phyloP scores from a whole-genome alignment of 352 stramenopile species.

The Phytophthora pseudosyringae region DNA sequence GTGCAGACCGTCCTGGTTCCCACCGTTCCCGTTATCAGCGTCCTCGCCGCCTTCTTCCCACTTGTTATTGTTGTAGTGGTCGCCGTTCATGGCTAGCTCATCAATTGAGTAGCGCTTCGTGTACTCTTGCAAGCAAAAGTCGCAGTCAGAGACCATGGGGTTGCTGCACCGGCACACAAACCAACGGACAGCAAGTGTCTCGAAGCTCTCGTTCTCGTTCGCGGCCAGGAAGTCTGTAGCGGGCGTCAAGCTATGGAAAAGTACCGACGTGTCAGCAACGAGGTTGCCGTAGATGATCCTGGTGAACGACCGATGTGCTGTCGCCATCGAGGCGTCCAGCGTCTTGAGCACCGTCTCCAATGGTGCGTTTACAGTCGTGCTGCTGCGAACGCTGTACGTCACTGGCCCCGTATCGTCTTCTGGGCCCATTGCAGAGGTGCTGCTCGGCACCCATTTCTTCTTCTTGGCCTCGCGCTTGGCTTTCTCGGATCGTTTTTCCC shows the following conservation, averaged over 20 bases:
- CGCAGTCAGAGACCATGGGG: slow-evolving; percentile 70
- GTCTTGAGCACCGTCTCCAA: slow-evolving; percentile 64
- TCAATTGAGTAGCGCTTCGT: slow-evolving; percentile 64
- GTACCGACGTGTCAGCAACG: slow-evolving; percentile 73
- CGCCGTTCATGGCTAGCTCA: slow-evolving; percentile 40
- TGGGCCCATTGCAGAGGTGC: background rate
- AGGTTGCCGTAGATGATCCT: slow-evolving; percentile 80
- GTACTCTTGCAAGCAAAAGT: slow-evolving; percentile 80
- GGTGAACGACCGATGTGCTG: slow-evolving; percentile 71
- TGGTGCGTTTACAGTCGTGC: slow-evolving; percentile 56
- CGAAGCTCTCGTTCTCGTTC: slow-evolving; percentile 24
- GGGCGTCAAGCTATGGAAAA: slow-evolving; percentile 60
- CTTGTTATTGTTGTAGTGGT: slow-evolving; percentile 51
- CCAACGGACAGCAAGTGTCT: slow-evolving; percentile 76
- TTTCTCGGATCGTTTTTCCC: slow-evolving; percentile 52
- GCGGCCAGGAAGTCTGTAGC: slow-evolving; percentile 14
- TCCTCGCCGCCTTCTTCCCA: slow-evolving; percentile 28
- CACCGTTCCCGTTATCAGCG: background rate
- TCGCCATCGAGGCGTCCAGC: slow-evolving; percentile 61
- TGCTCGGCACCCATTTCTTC: slow-evolving; percentile 17
- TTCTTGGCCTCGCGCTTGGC: slow-evolving; percentile 23
- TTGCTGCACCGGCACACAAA: slow-evolving; percentile 68
- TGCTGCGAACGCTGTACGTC: slow-evolving; percentile 66
- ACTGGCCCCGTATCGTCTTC: slow-evolving; percentile 8
- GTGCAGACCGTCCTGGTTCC: slow-evolving; percentile 21